Evolutionary conservation across 768 basidiomycete genomes (phyloP).

Genomic region (Phylloporus sp.): DNA sequence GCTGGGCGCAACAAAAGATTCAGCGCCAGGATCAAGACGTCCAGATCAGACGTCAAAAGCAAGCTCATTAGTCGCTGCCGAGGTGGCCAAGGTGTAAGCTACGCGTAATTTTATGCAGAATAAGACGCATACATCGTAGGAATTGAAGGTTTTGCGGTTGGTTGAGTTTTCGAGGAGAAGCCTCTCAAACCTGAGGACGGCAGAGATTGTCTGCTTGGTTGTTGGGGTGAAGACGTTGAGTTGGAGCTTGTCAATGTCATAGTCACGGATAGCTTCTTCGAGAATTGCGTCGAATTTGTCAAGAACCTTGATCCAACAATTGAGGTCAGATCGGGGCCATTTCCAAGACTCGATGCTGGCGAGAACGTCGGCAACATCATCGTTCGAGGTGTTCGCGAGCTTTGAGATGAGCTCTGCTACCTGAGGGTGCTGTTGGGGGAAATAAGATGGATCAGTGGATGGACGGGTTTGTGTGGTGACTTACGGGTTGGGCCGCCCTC

Average conservation of each 20-base stretch:
- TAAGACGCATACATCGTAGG: conserved; percentile 82
- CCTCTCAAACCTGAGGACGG: conserved; percentile 84
- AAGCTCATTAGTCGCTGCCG: conserved; percentile 83
- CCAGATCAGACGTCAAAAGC: conserved; percentile 82
- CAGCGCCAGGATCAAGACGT: conserved; percentile 77
- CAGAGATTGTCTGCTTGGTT: conserved; percentile 69
- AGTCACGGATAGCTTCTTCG: conserved; percentile 75
- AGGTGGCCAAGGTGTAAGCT: conserved; percentile 7
- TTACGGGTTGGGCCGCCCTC: conserved; percentile 72
- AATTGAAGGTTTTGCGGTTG: conserved; percentile 92
- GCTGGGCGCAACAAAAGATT: conserved; percentile 87
- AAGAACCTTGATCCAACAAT: conserved; percentile 92
- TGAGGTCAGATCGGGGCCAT: conserved; percentile 95
- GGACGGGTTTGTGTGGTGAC: conserved; percentile 24
- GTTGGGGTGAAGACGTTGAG: conserved; percentile 67
- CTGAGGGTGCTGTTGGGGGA: conserved; percentile 57
- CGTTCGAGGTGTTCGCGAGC: conserved; percentile 59
- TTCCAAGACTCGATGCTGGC: conserved; percentile 75
- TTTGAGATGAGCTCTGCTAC: conserved; percentile 76
- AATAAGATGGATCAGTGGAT: conserved; percentile 9
- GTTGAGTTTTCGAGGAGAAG: conserved; percentile 95
- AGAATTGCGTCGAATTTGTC: conserved; percentile 93
- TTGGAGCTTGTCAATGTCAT: conserved; percentile 84
- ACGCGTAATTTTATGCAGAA: background rate
- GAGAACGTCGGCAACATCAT: conserved; percentile 67